Evolutionary conservation across 2,329 filamentous ascomycete genomes (phyloP).

Genomic region (Phaeosphaeriaceae sp.): DNA sequence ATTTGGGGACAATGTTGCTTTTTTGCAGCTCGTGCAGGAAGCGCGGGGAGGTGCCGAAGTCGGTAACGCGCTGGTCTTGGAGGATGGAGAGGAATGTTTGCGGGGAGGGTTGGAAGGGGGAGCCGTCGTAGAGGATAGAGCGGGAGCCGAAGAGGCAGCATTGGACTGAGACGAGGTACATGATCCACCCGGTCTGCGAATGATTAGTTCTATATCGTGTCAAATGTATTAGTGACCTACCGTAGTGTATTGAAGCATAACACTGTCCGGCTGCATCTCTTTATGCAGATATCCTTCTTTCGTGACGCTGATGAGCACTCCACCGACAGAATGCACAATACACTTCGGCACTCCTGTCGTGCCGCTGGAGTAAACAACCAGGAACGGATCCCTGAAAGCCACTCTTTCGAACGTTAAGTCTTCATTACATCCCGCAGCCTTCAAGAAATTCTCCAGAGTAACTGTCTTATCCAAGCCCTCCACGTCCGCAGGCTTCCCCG

Average conservation of each 20-base stretch:
- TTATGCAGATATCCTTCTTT: conserved; percentile 69
- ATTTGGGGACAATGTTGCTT: conserved; percentile 65
- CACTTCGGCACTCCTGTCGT: conserved; percentile 87
- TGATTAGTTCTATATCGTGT: background rate
- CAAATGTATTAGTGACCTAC: conserved; percentile 28
- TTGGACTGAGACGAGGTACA: conserved; percentile 73
- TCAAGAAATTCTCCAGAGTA: conserved; percentile 53
- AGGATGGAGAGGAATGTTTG: conserved; percentile 68
- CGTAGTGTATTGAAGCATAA: conserved; percentile 65
- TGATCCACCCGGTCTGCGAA: conserved; percentile 70
- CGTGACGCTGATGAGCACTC: conserved; percentile 63
- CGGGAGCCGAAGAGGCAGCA: conserved; percentile 67
- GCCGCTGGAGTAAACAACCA: conserved; percentile 79
- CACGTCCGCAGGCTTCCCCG: conserved; percentile 64
- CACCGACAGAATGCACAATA: conserved; percentile 79
- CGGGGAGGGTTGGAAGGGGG: conserved; percentile 75
- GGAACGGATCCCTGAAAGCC: conserved; percentile 75
- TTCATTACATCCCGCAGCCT: conserved; percentile 46
- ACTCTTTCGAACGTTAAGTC: conserved; percentile 65
- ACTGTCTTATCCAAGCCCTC: conserved; percentile 58
- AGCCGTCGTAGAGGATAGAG: conserved; percentile 81
- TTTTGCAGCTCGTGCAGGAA: conserved; percentile 78
- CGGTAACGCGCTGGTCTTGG: conserved; percentile 70
- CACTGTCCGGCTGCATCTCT: conserved; percentile 52
- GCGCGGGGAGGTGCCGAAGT: conserved; percentile 76